Base-by-base conservation (phyloP, 192 early-diverging fungal species). In the Coemansia sp. region DNA sequence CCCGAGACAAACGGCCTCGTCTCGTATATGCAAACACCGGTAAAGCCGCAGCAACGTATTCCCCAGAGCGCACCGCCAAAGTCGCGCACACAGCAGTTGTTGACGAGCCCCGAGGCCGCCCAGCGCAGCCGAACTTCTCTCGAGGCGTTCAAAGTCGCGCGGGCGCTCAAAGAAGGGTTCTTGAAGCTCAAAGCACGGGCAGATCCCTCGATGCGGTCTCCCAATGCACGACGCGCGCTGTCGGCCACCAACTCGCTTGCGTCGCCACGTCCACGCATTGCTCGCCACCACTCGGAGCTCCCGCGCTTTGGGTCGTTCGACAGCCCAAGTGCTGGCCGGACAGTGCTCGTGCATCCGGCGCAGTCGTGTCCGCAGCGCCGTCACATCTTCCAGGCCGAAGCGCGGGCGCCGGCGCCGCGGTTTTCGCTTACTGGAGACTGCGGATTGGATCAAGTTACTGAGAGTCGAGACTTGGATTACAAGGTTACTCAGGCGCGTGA, bases 161-260 rank as follows among this genome's bases (percentile, higher is more conserved):
- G 72, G 4, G 62, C 77, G 19, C 72, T 80, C 8, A 80, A 80
- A 47, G 77, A 73, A 9, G 77, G 77, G 37, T 60, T 80, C 22
- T n/a, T 54, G 32, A 60, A 65, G 29, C 77, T 80, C 43, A 73
- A 71, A 25, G 71, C 71, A 6, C 71, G 64, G 21, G 72, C 65
- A 2, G 66, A 78, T 53, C 67, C 69, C 45, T 24, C 50, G 22
- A 52, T 59, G 23, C n/a, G 35, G 4, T 59, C 59, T 6, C 59
- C 59, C 47, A 60, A 35, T 39, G 4, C 53, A 32, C 57, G 64
- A 41, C 76, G 71, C 57, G 57, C 76, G 12, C 39, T 69, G 60
- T 79, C 77, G 41, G 77, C 77, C 32, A 66, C 70, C 17, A 29
- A 64, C 2, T 5, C 55, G 19, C 14, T 27, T 24, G 32, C 58